Evolutionary conservation across 192 early-diverging fungal species (phyloP), one percentile per base, ranked within the genome.

Genomic region (Backusella australiensis): DNA sequence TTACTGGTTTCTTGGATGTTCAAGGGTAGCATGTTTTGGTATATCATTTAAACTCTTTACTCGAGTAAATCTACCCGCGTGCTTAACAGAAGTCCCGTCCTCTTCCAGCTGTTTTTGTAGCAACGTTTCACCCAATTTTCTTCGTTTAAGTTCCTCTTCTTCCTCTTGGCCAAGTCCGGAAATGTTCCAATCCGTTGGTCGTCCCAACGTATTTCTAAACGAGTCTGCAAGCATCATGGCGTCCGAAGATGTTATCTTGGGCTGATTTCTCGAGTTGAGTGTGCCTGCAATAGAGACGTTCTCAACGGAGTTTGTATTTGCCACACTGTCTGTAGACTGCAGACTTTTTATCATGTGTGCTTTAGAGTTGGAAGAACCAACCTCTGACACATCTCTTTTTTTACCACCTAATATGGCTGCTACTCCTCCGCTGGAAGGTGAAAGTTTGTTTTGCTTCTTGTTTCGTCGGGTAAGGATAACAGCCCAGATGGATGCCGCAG

Each of bases 221-320:
- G 72, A 74, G 36, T 81, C 80, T n/a, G 72, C 80, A 7, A 81
- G 67, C 68, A 81, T 32, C 23, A 77, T 38, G 0, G 76, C 80
- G n/a, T 81, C 80, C 3, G 68, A 59, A 1, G 75, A 77, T 21
- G 76, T 66, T 17, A 80, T 26, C 21, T 71, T 71, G 46, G 46
- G 46, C 15, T 49, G 46, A 6, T 49, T 49, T 49, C 19, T 49
- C 46, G 46, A 49, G 46, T 49, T 49, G 46, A 49, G 42, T 71
- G 70, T 71, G 17, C 70, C 70, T 32, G 42, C 42, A 49, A 41
- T 71, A 1, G 70, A 71, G 26, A 26, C 70, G 29, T 71, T 71
- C 14, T 71, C 70, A 23, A 63, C 23, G 23, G 56, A 63, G 23
- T 63, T 63, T 63, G 56, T 26, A 29, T 63, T 36, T 32, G 70